phyloP scores from a whole-genome alignment of 257 asterid genomes.

The Craterostigma plantagineum region DNA sequence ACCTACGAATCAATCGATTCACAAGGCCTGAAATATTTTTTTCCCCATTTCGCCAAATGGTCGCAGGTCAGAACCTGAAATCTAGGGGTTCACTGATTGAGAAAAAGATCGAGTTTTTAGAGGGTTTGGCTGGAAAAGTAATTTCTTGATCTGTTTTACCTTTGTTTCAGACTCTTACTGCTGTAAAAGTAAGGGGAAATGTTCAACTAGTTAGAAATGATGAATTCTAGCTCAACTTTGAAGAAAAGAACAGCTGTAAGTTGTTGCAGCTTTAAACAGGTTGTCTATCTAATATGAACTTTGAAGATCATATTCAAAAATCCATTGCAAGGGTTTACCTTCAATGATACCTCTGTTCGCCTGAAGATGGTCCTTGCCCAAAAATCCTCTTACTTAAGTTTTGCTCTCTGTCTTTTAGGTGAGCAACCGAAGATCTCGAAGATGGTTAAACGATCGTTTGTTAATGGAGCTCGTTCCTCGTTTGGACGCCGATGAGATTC shows the following conservation, averaged over 20 bases:
- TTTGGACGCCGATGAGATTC: slow-evolving; percentile 62
- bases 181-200: neutral
- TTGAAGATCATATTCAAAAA: too few relatives aligned
- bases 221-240: too few relatives aligned
- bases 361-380: neutral
- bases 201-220: neutral
- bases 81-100: slow-evolving; percentile 55
- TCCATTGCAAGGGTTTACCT: too few relatives aligned
- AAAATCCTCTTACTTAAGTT: neutral
- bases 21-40: slow-evolving; percentile 4
- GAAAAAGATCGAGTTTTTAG: slow-evolving; percentile 80
- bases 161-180: neutral
- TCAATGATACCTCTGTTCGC: neutral
- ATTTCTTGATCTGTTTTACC: slow-evolving; percentile 4
- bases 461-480: slow-evolving; percentile 97
- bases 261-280: too few relatives aligned
- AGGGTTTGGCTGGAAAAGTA: slow-evolving; percentile 81
- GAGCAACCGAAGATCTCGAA: slow-evolving; percentile 81
- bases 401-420: slow-evolving; percentile 37
- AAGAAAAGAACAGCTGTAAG: too few relatives aligned
- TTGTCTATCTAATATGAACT: too few relatives aligned
- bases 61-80: slow-evolving; percentile 57
- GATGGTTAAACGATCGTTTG: slow-evolving; percentile 87
- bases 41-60: slow-evolving; percentile 7
- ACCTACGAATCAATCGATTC: neutral